Base-by-base conservation (phyloP, 129 eudicot species). In the Saussurea involucrata region DNA sequence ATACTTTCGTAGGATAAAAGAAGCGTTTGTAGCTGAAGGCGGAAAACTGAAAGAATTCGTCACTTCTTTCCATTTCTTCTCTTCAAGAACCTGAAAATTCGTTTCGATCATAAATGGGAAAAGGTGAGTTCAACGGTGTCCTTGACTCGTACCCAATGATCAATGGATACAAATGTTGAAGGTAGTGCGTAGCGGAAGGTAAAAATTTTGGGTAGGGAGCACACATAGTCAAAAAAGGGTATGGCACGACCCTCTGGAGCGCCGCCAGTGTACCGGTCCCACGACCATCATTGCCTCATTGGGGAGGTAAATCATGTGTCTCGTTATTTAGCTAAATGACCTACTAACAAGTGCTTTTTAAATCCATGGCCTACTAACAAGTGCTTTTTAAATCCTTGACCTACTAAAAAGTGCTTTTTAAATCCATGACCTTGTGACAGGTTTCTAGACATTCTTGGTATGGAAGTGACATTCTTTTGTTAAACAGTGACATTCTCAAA, bases 1-100 rank as follows among this genome's bases (percentile, higher is more conserved):
- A 57, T 95, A 95, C 71, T 95, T 95, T 49, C 96, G 90, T 69
- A 92, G 83, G 53, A 95, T 87, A 69, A 89, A 95, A 1, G 99
- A 95, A 34, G 97, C 96, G 64, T 95, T 95, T 75, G 97, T 95
- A 58, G 99, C 99, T n/a, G 99, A 92, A 3, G 99, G 87, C 7
- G 97, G 99, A 76, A 95, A 95, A 79, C 44, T 80, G 78, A 95
- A 95, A 68, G 80, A 79, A 13, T 88, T 86, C 0, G 95, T 88
- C 25, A 95, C 96, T 46, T 95, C 99, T 78, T 90, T 92, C 99
- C 99, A 95, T 24, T 80, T 91, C 65, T 84, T 92, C 60, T 95
- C 99, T 76, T 72, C 82, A 63, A 89, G 80, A 80, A 95, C 89
- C 99, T 95, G 92, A 9, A 49, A 36, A 28, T 68, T 17, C 5